Evolutionary conservation across 164 flowering plant genomes (phyloP), one percentile per base, ranked within the genome.

Genomic region (Euptelea pleiosperma): DNA sequence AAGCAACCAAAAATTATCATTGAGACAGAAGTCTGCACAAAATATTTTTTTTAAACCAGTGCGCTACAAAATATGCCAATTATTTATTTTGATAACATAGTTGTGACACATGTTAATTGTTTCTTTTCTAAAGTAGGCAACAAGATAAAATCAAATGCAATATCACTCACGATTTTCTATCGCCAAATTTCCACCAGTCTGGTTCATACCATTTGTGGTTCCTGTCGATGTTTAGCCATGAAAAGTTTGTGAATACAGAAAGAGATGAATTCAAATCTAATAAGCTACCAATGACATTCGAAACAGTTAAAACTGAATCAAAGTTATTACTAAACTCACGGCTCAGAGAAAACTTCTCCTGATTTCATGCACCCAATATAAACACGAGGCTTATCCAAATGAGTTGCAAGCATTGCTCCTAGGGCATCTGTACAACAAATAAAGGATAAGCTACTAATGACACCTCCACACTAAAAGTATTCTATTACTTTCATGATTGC

Each of bases 151-250:
- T 14, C 3, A 48, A 21, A 22, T 22, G 26, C 11, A 51, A 44
- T 34, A 47, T 25, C 6, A 81, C 98, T 87, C 69, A 92, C 98
- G 93, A 69, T 84, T 87, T 92, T 39, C 80, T 77, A 66, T 89
- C 96, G 12, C 97, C 98, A 58, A 92, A 92, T 57, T 89, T 92
- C 98, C 98, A 92, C 96, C 96, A 92, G 45, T 92, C 96, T 30
- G 98, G 96, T 72, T 92, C 97, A 77, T 87, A 87, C 98, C 98
- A 92, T 78, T 84, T 86, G 63, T 84, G 84, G 55, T 52, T 58
- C 80, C 98, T 92, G 79, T 56, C 58, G 55, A 65, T 66, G 53
- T 60, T 41, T 5, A 43, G 26, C 26, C 53, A 50, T 30, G 46
- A 26, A 33, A 45, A 44, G 16, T 42, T 22, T 3, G 19, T 16